Percentiles rank a stretch among this genome's conserved stretches.
Evolutionary conservation across 116 monocot genomes (phyloP).

Genomic region (Trichopus zeylanicus): DNA sequence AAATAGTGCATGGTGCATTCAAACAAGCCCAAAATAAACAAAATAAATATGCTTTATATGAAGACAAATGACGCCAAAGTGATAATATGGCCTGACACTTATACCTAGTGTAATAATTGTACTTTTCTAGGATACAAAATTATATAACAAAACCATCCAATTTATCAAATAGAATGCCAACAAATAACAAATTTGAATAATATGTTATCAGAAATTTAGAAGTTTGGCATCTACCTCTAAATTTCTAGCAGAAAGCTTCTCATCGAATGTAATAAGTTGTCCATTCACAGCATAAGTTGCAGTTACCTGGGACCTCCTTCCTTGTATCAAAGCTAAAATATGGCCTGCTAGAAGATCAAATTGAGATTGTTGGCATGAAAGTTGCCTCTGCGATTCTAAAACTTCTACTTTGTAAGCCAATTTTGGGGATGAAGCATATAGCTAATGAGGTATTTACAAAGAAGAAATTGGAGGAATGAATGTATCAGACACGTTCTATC

Average conservation of each 20-base stretch:
- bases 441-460: background rate
- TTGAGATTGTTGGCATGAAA: conserved; percentile 60
- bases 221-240: conserved; percentile 45
- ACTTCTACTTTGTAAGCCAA: conserved; percentile 73
- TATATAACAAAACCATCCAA: too few species aligned
- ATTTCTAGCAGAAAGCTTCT: conserved; percentile 37
- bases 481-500: too few species aligned
- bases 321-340: conserved; percentile 79
- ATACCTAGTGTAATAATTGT: too few species aligned
- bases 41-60: background rate
- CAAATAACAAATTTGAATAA: background rate
- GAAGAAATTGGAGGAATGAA: background rate
- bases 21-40: background rate
- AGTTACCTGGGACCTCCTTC: conserved; percentile 60
- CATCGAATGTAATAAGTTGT: conserved; percentile 7
- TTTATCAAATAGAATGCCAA: background rate
- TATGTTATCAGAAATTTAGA: background rate
- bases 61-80: background rate
- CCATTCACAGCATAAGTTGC: conserved; percentile 69
- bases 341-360: conserved; percentile 79
- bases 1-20: background rate
- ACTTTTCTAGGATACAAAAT: too few species aligned
- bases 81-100: background rate
- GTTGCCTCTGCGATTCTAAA: conserved; percentile 81
- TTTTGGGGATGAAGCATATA: conserved; percentile 20